Conservation (phyloP, 1,284 basidiomycete genomes). For the Moniliella sp. region DNA sequence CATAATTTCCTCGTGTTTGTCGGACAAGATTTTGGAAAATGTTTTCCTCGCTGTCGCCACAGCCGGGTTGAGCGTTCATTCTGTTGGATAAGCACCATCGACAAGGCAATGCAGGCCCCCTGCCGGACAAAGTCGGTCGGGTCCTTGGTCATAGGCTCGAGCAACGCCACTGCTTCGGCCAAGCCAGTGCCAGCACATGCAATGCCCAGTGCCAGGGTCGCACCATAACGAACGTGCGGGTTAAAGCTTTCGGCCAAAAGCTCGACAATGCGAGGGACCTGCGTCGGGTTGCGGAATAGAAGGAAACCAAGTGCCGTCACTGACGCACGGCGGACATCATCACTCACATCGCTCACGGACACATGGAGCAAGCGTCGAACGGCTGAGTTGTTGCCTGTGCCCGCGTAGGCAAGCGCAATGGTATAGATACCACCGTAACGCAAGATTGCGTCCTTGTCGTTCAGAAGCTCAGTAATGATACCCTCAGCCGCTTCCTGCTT, state of each 20-base stretch:
- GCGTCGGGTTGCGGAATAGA: conserved; percentile 32
- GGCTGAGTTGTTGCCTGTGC: conserved; percentile 31
- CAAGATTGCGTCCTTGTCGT: conserved; percentile 31
- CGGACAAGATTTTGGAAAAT: conserved; percentile 25
- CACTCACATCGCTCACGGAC: conserved; percentile 32
- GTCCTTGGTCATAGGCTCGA: conserved; percentile 33
- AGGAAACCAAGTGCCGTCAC: conserved; percentile 30
- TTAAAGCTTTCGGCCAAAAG: conserved; percentile 33
- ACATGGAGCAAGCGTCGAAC: conserved; percentile 28
- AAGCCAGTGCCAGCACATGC: conserved; percentile 32
- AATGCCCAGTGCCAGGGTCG: conserved; percentile 31
- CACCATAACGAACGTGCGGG: conserved; percentile 31
- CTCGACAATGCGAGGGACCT: conserved; percentile 31
- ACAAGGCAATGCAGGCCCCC: conserved; percentile 27
- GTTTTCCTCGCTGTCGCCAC: conserved; percentile 21
- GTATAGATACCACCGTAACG: conserved; percentile 33
- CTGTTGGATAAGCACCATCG: conserved; percentile 32
- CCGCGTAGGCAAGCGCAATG: conserved; percentile 31
- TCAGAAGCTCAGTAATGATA: conserved; percentile 26
- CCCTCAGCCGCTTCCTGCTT: conserved; percentile 26
- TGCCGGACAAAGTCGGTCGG: conserved; percentile 33
- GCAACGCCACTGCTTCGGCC: conserved; percentile 28
- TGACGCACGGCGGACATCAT: conserved; percentile 30
- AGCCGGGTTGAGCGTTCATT: conserved; percentile 30
- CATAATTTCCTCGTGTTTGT: conserved; percentile 34